A percentile compares a stretch with the other conserved stretches of the same genome.
Conservation (phyloP, 306 rosid genomes). For the Cicer arietinum region DNA sequence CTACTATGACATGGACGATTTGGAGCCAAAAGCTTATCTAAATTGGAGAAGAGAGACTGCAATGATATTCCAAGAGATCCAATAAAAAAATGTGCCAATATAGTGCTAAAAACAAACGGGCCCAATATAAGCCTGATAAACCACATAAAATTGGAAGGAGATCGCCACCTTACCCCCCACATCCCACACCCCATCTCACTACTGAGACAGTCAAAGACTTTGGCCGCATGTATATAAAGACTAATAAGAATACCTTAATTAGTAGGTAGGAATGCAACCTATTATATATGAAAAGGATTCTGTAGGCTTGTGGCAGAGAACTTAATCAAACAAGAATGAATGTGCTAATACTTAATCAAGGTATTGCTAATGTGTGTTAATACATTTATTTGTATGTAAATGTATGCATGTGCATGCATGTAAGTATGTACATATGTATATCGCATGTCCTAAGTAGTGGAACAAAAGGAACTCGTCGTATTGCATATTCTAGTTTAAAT, state of each 20-base stretch:
- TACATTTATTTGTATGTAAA: background rate
- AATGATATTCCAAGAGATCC: constrained; percentile 49
- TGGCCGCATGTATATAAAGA: background rate
- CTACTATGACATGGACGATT: constrained; percentile 80
- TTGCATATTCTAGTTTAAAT: constrained; percentile 9
- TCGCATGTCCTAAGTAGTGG: background rate
- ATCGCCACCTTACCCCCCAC: background rate
- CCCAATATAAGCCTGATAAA: constrained; percentile 15
- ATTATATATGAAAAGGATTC: background rate
- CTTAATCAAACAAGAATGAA: constrained; percentile 11
- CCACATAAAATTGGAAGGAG: constrained; percentile 11
- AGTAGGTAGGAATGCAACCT: constrained; percentile 15
- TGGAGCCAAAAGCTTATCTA: constrained; percentile 82
- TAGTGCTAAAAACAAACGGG: constrained; percentile 11
- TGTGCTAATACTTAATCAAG: constrained; percentile 12
- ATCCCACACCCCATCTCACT: background rate
- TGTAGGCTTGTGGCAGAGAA: background rate
- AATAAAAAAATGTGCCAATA: constrained; percentile 10
- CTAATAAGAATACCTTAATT: background rate
- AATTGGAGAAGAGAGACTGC: constrained; percentile 76
- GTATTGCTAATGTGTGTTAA: background rate
- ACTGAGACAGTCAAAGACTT: background rate
- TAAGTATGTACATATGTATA: background rate
- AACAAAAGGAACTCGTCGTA: constrained; percentile 17
- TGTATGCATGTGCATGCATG: background rate